Conservation (phyloP, 2,329 filamentous ascomycete genomes). For the Colletotrichum filicis region DNA sequence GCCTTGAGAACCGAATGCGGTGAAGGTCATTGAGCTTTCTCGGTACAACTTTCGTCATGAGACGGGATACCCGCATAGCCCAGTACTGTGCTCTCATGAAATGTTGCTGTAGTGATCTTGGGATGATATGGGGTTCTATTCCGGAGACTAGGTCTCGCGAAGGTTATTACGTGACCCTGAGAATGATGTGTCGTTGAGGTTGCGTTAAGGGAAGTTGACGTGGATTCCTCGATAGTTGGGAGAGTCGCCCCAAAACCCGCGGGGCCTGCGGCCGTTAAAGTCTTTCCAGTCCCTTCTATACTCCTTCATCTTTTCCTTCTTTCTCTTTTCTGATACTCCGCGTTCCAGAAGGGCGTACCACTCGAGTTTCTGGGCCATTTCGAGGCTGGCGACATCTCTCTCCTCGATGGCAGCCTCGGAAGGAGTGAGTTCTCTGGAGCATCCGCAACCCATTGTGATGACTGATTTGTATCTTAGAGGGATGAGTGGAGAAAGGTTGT, state of each 20-base stretch:
- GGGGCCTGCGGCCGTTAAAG: background rate
- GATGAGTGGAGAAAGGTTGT: background rate
- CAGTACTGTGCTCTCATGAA: too few relatives aligned
- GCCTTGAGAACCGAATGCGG: background rate
- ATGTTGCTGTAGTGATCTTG: too few relatives aligned
- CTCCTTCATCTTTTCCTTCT: background rate
- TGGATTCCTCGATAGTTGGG: background rate
- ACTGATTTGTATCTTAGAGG: background rate
- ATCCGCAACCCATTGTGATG: background rate
- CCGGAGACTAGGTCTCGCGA: background rate
- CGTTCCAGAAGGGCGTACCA: background rate
- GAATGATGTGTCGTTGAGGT: background rate
- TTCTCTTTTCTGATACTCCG: background rate
- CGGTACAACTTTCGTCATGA: too few relatives aligned
- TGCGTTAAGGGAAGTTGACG: background rate
- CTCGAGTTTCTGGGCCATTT: background rate
- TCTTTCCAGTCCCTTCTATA: background rate
- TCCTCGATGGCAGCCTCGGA: background rate
- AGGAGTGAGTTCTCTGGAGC: background rate
- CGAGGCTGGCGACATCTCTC: background rate
- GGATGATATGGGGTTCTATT: background rate
- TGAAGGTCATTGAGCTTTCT: background rate
- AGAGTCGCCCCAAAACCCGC: background rate
- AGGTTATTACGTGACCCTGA: background rate
- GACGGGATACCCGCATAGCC: too few relatives aligned